Evolutionary conservation across 176 grass and related monocot genomes (phyloP).

Genomic region (Aegilops bicornis): DNA sequence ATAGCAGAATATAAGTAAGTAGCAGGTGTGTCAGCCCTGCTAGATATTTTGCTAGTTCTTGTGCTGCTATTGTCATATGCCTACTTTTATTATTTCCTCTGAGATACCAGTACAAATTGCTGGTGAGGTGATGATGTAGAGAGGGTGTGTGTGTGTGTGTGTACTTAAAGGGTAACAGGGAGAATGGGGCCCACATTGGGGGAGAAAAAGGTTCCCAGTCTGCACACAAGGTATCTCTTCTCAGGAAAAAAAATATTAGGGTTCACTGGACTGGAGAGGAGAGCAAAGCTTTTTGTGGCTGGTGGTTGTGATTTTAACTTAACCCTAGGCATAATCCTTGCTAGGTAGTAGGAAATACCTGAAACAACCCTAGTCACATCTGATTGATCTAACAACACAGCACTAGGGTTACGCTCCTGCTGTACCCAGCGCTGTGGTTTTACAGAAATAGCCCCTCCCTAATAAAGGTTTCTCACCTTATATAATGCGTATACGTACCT

Average conservation of each 20-base stretch:
- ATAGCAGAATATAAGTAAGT: not conserved
- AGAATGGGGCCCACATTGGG: constrained; percentile 41
- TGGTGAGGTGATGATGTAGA: constrained; percentile 55
- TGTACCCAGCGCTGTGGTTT: constrained; percentile 29
- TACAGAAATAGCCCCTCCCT: constrained; percentile 50
- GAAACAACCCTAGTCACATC: constrained; percentile 22
- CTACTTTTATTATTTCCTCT: not conserved
- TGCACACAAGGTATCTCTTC: constrained; percentile 39
- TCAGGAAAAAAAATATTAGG: constrained; percentile 28
- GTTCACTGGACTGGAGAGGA: constrained; percentile 2
- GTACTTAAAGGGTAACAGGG: constrained; percentile 47
- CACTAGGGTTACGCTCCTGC: constrained; percentile 24
- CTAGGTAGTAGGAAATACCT: constrained; percentile 23
- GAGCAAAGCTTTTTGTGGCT: constrained; percentile 28
- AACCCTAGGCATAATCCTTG: constrained; percentile 22
- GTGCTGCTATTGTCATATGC: not conserved
- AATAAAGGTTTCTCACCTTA: constrained; percentile 35
- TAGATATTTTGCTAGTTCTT: constrained; percentile 27
- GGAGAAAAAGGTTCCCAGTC: constrained; percentile 33
- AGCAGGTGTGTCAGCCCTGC: not conserved
- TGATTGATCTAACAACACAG: constrained; percentile 46
- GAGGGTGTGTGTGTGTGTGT: not conserved
- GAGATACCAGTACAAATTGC: constrained; percentile 43
- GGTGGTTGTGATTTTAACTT: constrained; percentile 64
- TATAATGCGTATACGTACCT: constrained; percentile 38